Conservation (phyloP, 73 alveolate species). For the Breviolum minutum region DNA sequence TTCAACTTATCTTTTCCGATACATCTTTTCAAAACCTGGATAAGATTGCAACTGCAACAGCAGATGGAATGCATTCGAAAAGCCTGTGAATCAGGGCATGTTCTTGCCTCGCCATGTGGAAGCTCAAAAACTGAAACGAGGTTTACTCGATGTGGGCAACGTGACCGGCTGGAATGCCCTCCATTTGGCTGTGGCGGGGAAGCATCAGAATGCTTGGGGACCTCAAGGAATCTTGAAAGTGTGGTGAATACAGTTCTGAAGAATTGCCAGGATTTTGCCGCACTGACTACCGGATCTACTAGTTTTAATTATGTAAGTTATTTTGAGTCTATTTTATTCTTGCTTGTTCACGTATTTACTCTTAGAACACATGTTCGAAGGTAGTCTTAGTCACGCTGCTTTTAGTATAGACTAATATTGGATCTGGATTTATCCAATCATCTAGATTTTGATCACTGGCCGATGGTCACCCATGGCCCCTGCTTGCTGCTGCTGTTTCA, state of each 20-base stretch:
- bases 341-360: no score
- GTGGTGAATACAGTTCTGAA: neutral
- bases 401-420: neutral
- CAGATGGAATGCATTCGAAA: no score
- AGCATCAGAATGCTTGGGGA: constrained; percentile 11
- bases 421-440: neutral
- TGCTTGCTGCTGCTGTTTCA: neutral
- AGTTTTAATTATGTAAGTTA: no score
- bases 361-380: no score
- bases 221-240: neutral
- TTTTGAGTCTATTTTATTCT: neutral
- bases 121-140: neutral
- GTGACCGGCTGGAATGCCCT: constrained; percentile 91
- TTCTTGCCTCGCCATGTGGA: neutral
- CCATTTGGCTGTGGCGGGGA: constrained; percentile 68
- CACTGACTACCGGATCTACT: no score
- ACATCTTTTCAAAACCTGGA: no score
- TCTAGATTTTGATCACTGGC: neutral
- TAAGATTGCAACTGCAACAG: no score
- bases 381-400: neutral
- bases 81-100: no score
- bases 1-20: no score
- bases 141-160: constrained; percentile 78
- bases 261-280: no score
- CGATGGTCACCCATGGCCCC: neutral